These are phyloP conservation scores for Strobilomyces dryophilus DNA, from an alignment of 768 basidiomycete genomes.

Conservation along the genomic window DNA sequence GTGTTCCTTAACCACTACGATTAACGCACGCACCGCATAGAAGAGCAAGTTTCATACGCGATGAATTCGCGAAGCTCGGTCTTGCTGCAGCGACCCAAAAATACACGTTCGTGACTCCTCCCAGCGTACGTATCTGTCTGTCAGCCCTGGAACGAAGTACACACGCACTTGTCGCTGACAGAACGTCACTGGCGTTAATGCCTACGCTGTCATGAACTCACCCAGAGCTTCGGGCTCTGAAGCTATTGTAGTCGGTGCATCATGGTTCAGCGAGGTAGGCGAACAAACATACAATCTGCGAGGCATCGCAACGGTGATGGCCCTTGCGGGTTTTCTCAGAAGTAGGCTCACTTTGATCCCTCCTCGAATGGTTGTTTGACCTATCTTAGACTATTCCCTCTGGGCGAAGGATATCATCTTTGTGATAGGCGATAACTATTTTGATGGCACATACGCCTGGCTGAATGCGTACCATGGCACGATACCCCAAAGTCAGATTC, in stretches of 20 bases:
- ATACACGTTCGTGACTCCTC: conserved; percentile 54
- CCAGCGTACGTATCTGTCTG: conserved; percentile 37
- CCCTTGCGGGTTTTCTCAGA: conserved; percentile 81
- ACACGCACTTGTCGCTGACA: conserved; percentile 27
- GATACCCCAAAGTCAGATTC: conserved; percentile 57
- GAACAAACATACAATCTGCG: conserved; percentile 69
- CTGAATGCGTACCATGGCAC: conserved; percentile 76
- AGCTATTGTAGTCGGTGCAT: conserved; percentile 87
- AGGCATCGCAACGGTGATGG: conserved; percentile 80
- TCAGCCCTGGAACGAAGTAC: neutral
- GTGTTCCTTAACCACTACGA: neutral
- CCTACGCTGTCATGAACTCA: conserved; percentile 76
- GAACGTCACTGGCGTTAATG: conserved; percentile 66
- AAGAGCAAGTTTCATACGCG: conserved; percentile 55
- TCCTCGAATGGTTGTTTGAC: conserved; percentile 3
- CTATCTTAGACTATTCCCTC: conserved; percentile 63
- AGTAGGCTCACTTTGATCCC: conserved; percentile 41
- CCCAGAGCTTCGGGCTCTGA: conserved; percentile 93
- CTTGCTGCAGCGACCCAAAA: conserved; percentile 63
- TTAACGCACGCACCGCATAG: conserved; percentile 36
- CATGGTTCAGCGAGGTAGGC: conserved; percentile 72
- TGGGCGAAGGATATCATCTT: conserved; percentile 97
- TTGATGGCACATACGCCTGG: conserved; percentile 94
- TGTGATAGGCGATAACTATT: conserved; percentile 81
- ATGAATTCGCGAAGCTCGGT: conserved; percentile 73